Evolutionary conservation across 805 yeast genomes (phyloP).

Genomic region (Isabelozyma heimii): DNA sequence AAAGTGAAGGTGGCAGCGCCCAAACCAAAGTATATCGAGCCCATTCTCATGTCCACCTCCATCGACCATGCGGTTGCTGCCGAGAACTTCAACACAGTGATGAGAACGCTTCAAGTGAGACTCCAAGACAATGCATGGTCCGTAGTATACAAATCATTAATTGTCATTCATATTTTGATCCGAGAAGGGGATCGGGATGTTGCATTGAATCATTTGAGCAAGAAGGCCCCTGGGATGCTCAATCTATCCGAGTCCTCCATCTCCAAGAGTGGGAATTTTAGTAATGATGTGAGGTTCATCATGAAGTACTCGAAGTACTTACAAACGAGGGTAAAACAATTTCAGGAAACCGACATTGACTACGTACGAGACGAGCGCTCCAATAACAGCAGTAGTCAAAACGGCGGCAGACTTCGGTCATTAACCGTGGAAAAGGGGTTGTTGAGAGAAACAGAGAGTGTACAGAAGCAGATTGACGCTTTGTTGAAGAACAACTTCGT

Average conservation of each 20-base stretch:
- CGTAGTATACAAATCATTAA: slow-evolving; percentile 78
- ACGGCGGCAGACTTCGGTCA: slow-evolving; percentile 60
- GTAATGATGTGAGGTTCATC: slow-evolving; percentile 53
- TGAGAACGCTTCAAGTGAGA: slow-evolving; percentile 60
- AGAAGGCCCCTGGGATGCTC: slow-evolving; percentile 48
- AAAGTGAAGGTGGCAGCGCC: slow-evolving; percentile 86
- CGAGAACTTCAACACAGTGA: slow-evolving; percentile 64
- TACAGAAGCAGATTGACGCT: slow-evolving; percentile 76
- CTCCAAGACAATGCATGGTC: slow-evolving; percentile 87
- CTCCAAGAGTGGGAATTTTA: slow-evolving; percentile 34
- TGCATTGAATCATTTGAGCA: slow-evolving; percentile 59
- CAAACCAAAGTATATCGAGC: slow-evolving; percentile 92
- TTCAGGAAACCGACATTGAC: slow-evolving; percentile 60
- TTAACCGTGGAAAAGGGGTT: slow-evolving; percentile 76
- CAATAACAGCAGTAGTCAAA: slow-evolving; percentile 42
- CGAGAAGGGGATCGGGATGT: slow-evolving; percentile 85
- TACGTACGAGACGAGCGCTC: slow-evolving; percentile 70
- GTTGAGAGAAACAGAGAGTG: slow-evolving; percentile 79
- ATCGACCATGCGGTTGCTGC: slow-evolving; percentile 38
- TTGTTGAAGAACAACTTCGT: slow-evolving; percentile 70
- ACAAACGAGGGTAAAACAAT: slow-evolving; percentile 66
- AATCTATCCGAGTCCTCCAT: slow-evolving; percentile 37
- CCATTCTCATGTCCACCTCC: slow-evolving; percentile 72
- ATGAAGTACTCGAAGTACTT: slow-evolving; percentile 72
- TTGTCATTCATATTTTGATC: slow-evolving; percentile 86